These are phyloP conservation scores for Aechmea fasciata DNA, from an alignment of 176 grass and related monocot species.

Conservation along the genomic window DNA sequence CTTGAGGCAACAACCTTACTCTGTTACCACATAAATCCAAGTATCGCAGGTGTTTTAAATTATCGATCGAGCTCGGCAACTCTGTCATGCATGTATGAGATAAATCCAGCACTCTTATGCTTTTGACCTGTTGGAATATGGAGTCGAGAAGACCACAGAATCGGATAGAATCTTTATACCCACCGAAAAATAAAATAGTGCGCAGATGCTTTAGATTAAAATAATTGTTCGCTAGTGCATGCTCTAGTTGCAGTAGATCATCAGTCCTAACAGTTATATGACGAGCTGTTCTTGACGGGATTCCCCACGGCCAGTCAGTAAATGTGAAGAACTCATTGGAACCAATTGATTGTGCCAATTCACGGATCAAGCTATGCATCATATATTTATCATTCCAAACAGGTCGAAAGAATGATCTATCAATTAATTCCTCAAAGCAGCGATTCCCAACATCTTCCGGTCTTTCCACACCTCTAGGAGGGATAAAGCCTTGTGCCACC, in stretches of 20 bases:
- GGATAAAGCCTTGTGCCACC: conserved; percentile 21
- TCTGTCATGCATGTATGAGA: neutral
- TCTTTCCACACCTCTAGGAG: neutral
- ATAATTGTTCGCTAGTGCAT: neutral
- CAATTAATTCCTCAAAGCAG: conserved; percentile 12
- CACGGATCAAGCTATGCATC: conserved; percentile 29
- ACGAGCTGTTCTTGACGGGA: neutral
- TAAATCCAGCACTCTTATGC: neutral
- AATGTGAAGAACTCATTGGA: conserved; percentile 18
- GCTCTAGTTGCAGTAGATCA: neutral
- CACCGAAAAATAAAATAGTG: neutral
- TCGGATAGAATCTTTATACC: neutral
- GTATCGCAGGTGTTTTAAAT: conserved; percentile 25
- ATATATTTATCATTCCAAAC: neutral
- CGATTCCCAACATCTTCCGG: conserved; percentile 18
- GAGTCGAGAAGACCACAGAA: neutral
- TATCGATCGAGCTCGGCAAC: neutral
- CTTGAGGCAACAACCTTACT: conserved; percentile 5
- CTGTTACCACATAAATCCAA: neutral
- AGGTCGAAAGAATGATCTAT: conserved; percentile 13
- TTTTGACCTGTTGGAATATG: neutral
- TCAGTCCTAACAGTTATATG: conserved; percentile 12
- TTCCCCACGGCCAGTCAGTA: neutral
- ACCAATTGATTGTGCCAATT: conserved; percentile 27
- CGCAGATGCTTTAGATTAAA: neutral